phyloP scores from a whole-genome alignment of 495 filamentous ascomycete species.

The Pyrenula massariospora region DNA sequence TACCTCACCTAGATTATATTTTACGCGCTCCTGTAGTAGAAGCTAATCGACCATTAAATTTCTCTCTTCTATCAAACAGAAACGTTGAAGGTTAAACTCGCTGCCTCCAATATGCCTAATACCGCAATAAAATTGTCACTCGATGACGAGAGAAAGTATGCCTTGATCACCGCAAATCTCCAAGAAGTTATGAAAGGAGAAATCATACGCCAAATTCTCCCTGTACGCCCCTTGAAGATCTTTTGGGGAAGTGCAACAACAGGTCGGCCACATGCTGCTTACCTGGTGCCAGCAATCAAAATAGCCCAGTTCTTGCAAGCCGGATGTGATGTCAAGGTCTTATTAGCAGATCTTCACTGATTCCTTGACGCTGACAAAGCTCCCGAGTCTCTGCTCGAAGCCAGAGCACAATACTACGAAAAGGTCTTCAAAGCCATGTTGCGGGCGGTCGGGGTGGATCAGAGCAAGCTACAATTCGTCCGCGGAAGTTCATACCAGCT shows the following conservation, averaged over 20 bases:
- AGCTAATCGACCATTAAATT: too few species aligned
- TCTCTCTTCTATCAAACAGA: too few species aligned
- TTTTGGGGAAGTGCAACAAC: conserved; percentile 61
- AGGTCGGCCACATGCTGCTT: conserved; percentile 8
- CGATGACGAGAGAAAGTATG: conserved; percentile 33
- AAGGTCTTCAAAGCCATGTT: conserved; percentile 54
- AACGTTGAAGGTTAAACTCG: too few species aligned
- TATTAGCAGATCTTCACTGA: conserved; percentile 35
- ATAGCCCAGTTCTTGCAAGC: conserved; percentile 11
- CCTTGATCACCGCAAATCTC: conserved; percentile 69
- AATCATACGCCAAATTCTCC: conserved; percentile 57
- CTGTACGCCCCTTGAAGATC: conserved; percentile 57
- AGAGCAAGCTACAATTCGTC: conserved; percentile 71
- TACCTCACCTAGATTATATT: too few species aligned
- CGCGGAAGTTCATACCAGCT: conserved; percentile 75
- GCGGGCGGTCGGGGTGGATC: conserved; percentile 57
- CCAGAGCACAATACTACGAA: conserved; percentile 62
- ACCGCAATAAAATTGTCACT: too few species aligned
- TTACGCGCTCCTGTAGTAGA: too few species aligned
- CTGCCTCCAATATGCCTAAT: too few species aligned
- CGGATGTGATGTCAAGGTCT: conserved; percentile 8
- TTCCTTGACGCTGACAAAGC: conserved; percentile 80
- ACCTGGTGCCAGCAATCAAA: conserved; percentile 10
- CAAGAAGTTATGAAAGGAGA: conserved; percentile 78
- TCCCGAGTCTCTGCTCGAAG: conserved; percentile 75